A percentile compares a stretch with the other conserved stretches of the same genome.
These are phyloP conservation scores for Teunomyces cretensis DNA, from an alignment of 805 yeast genomes.

Conservation along the genomic window DNA sequence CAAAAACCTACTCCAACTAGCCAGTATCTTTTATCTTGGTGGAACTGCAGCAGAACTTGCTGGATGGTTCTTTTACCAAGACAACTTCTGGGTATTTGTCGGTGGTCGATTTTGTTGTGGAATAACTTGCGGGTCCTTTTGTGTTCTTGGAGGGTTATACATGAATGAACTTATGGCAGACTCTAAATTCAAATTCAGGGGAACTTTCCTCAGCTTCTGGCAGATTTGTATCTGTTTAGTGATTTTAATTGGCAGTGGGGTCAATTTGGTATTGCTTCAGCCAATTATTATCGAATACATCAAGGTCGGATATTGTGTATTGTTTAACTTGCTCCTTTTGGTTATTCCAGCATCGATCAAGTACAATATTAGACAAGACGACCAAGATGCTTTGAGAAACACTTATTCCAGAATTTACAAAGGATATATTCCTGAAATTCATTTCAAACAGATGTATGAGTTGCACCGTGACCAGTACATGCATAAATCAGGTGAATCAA, in stretches of 20 bases:
- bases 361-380: conserved; percentile 1
- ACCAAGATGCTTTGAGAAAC: neutral
- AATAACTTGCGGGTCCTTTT: conserved; percentile 22
- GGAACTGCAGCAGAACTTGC: conserved; percentile 18
- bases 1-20: conserved; percentile 10
- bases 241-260: conserved; percentile 22
- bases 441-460: conserved; percentile 1
- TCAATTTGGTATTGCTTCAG: conserved; percentile 4
- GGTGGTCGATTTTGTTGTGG: conserved; percentile 23
- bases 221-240: conserved; percentile 23
- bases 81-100: conserved; percentile 10
- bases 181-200: conserved; percentile 9
- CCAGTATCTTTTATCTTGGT: conserved; percentile 15
- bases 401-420: neutral
- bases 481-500: neutral
- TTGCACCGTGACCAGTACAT: neutral
- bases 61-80: conserved; percentile 1
- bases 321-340: conserved; percentile 7
- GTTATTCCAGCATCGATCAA: conserved; percentile 11
- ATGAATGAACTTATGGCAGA: conserved; percentile 16
- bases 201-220: conserved; percentile 19
- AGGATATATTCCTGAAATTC: neutral
- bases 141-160: conserved; percentile 25
- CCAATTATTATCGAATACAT: neutral
- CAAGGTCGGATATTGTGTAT: conserved; percentile 6